Conservation (phyloP, 805 yeast genomes). For the Yamadazyma takamatsuzukensis region DNA sequence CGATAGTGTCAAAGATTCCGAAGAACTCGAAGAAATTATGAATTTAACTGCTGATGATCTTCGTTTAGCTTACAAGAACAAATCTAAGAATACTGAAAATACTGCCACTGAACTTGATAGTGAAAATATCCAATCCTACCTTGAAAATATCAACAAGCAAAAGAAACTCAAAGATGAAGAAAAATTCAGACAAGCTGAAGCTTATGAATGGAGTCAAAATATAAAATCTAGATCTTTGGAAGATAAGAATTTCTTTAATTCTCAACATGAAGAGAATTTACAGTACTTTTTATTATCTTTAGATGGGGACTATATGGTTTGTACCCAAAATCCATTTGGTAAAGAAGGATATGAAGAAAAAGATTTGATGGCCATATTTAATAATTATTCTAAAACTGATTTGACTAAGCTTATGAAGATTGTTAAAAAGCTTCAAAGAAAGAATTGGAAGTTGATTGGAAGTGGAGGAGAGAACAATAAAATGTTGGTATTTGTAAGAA, state of each 20-base stretch:
- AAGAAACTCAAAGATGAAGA: conserved; percentile 39
- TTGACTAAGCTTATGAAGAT: conserved; percentile 29
- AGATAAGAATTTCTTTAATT: conserved; percentile 41
- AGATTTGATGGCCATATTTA: conserved; percentile 40
- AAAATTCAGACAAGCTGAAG: conserved; percentile 44
- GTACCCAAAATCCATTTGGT: conserved; percentile 39
- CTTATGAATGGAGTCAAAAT: conserved; percentile 50
- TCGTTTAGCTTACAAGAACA: conserved; percentile 12
- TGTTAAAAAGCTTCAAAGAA: conserved; percentile 41
- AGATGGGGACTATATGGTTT: conserved; percentile 31
- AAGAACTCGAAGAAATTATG: conserved; percentile 13
- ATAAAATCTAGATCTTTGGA: conserved; percentile 35
- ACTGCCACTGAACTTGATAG: conserved; percentile 2
- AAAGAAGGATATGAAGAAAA: conserved; percentile 23
- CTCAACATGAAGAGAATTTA: conserved; percentile 3
- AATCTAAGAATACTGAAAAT: too few relatives aligned
- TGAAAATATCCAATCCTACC: conserved; percentile 25
- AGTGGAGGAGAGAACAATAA: conserved; percentile 27
- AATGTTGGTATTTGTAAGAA: conserved; percentile 11
- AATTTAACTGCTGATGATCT: conserved; percentile 16
- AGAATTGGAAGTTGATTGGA: conserved; percentile 55
- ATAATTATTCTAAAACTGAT: conserved; percentile 30
- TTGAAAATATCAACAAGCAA: conserved; percentile 40
- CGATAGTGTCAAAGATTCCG: conserved; percentile 7
- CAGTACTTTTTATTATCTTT: conserved; percentile 29